Evolutionary conservation across 257 asterid genomes (phyloP).

Genomic region (Oldenlandia corymbosa): DNA sequence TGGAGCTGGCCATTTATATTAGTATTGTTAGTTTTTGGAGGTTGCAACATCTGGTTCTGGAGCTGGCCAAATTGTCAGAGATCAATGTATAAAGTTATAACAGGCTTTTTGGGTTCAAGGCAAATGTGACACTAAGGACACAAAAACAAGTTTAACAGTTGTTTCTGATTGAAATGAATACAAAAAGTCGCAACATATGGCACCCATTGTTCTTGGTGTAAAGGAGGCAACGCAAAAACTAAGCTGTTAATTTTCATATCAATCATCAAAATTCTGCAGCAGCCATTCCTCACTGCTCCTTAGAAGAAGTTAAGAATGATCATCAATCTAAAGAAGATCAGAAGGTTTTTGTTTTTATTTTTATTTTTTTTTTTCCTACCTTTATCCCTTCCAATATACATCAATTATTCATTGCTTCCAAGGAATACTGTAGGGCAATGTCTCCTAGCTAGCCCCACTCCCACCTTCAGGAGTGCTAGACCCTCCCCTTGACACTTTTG

Average conservation of each 20-base stretch:
- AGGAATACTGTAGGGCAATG: background rate
- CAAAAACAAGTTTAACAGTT: conserved; percentile 5
- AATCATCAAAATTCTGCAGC: conserved; percentile 3
- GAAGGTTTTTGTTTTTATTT: too few species aligned
- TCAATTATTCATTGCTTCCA: conserved; percentile 4
- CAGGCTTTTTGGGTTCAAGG: background rate
- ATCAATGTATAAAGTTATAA: background rate
- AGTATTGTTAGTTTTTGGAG: conserved; percentile 9
- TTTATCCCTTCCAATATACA: too few species aligned
- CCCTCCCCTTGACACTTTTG: background rate
- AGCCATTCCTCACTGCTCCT: background rate
- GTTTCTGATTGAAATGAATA: conserved; percentile 5
- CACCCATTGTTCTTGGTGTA: conserved; percentile 4
- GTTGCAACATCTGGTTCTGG: background rate
- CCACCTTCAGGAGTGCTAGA: background rate
- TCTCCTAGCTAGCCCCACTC: background rate
- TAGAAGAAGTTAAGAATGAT: background rate
- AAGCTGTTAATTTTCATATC: background rate
- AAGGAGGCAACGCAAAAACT: background rate
- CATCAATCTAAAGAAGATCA: background rate
- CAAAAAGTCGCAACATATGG: conserved; percentile 13
- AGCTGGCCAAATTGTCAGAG: conserved; percentile 10
- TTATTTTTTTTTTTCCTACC: too few species aligned
- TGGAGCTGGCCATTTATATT: conserved; percentile 10
- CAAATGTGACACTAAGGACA: conserved; percentile 7